Evolutionary conservation across 495 filamentous ascomycete genomes (phyloP).

Genomic region (Platismatia glauca): DNA sequence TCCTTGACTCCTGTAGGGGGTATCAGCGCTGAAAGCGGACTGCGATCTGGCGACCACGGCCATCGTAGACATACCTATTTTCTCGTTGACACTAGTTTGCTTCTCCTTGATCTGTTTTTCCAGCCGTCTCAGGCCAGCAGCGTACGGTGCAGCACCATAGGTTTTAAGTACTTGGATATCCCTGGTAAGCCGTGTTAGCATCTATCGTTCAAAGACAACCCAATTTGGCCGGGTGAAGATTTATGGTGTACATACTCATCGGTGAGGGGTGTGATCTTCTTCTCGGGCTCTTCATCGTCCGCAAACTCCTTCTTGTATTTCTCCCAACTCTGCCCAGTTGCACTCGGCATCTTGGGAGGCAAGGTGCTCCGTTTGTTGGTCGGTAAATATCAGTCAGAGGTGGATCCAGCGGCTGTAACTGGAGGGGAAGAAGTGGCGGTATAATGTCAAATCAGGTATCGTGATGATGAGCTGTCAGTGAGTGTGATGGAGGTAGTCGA

Average conservation of each 20-base stretch:
- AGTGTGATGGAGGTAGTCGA: slow-evolving; percentile 8
- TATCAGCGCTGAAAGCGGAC: slow-evolving; percentile 10
- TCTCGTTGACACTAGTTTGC: slow-evolving; percentile 93
- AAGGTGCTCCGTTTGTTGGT: slow-evolving; percentile 8
- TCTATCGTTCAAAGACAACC: slow-evolving; percentile 10
- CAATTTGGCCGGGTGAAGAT: not conserved
- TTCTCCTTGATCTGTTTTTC: slow-evolving; percentile 98
- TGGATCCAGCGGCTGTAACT: not conserved
- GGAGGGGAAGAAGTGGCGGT: not conserved
- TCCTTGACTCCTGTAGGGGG: slow-evolving; percentile 56
- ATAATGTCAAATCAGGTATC: not conserved
- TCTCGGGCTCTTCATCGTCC: slow-evolving; percentile 94
- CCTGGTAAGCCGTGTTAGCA: slow-evolving; percentile 36
- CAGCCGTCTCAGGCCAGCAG: slow-evolving; percentile 81
- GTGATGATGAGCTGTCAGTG: not conserved
- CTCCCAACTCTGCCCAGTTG: slow-evolving; percentile 91
- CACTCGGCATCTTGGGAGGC: slow-evolving; percentile 61
- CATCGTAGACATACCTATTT: slow-evolving; percentile 54
- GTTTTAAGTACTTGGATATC: slow-evolving; percentile 99
- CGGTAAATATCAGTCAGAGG: not conserved
- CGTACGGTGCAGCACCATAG: slow-evolving; percentile 95
- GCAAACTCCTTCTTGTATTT: slow-evolving; percentile 95
- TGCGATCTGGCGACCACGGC: not conserved
- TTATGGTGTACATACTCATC: slow-evolving; percentile 65
- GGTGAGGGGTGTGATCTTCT: slow-evolving; percentile 94